Conservation (phyloP, 495 filamentous ascomycete species). For the Extremus antarcticus region DNA sequence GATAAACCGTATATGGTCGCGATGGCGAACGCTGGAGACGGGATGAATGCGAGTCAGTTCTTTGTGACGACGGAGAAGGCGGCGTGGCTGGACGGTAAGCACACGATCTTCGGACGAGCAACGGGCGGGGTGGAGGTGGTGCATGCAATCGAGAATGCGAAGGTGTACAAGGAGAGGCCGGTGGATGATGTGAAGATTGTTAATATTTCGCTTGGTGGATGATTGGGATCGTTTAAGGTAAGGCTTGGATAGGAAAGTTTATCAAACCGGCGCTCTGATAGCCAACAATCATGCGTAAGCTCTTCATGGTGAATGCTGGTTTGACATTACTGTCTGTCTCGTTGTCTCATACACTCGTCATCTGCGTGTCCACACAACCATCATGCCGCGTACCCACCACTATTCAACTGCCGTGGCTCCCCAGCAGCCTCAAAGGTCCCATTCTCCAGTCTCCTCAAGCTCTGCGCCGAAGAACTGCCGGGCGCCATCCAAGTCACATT, state of each 20-base stretch:
- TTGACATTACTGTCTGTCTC: too few relatives aligned
- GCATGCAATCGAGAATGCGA: constrained; percentile 87
- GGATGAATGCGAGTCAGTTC: constrained; percentile 66
- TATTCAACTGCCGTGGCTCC: constrained; percentile 66
- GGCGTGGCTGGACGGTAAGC: constrained; percentile 92
- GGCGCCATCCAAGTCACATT: constrained; percentile 63
- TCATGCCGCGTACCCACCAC: constrained; percentile 62
- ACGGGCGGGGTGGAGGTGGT: constrained; percentile 89
- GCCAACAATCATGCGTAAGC: too few relatives aligned
- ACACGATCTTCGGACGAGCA: constrained; percentile 89
- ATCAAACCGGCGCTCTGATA: too few relatives aligned
- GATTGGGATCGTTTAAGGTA: too few relatives aligned
- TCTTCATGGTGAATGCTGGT: too few relatives aligned
- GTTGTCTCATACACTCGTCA: too few relatives aligned
- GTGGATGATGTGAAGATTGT: constrained; percentile 96
- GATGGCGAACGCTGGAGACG: constrained; percentile 94
- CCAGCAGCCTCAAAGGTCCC: constrained; percentile 68
- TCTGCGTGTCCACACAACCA: too few relatives aligned
- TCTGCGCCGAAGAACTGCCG: constrained; percentile 60
- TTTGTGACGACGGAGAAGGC: constrained; percentile 98
- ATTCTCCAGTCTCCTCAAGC: constrained; percentile 52
- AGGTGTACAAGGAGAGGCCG: constrained; percentile 90
- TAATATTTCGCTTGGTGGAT: constrained; percentile 47
- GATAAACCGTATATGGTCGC: constrained; percentile 93
- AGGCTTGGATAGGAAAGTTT: too few relatives aligned